Evolutionary conservation across 2,329 filamentous ascomycete species (phyloP), one percentile per base, ranked within the genome.

Genomic region (Zarea fungicola): DNA sequence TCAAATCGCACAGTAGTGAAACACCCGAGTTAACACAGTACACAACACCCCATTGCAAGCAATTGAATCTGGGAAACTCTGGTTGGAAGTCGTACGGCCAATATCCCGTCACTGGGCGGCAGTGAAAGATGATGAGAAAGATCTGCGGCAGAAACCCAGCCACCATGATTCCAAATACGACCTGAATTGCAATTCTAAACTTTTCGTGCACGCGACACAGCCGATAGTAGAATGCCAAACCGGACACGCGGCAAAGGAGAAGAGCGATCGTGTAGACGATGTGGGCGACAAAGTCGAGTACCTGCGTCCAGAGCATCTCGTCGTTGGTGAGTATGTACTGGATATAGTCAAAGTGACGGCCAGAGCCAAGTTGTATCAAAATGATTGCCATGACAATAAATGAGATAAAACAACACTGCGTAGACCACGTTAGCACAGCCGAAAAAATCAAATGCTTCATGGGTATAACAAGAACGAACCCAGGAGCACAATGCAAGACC

Each of bases 1-100:
- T 51, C 42, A 78, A 52, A 46, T 78, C 75, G 57, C 73, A 77
- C 1, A 74, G 51, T 9, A 78, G 59, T 1, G 74, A 77, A 3
- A 78, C 59, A 0, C 62, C 65, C 10, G 73, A 76, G 56, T 77
- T 78, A 18, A 74, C 70, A 9, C 70, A 69, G 53, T 78, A 78
- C 1, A 78, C 73, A 3, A 74, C 49, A 0, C 74, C 75, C 75
- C 75, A 78, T 14, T 67, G 60, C 31, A 78, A 51, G 52, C 75
- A 78, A 0, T 56, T 64, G 52, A 74, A 78, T 3, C 65, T 52
- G 2, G 59, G 60, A 9, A 56, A 61, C 9, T 65, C 65, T 0
- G 61, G 56, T 54, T 78, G 72, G 65, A 69, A 78, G 1, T 59
- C 65, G 46, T 78, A 78, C 0, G 75, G 75, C 75, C 75, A 78